These are phyloP conservation scores for Purpureocillium takamizusanense DNA, from an alignment of 2,329 filamentous ascomycete species.

Conservation along the genomic window DNA sequence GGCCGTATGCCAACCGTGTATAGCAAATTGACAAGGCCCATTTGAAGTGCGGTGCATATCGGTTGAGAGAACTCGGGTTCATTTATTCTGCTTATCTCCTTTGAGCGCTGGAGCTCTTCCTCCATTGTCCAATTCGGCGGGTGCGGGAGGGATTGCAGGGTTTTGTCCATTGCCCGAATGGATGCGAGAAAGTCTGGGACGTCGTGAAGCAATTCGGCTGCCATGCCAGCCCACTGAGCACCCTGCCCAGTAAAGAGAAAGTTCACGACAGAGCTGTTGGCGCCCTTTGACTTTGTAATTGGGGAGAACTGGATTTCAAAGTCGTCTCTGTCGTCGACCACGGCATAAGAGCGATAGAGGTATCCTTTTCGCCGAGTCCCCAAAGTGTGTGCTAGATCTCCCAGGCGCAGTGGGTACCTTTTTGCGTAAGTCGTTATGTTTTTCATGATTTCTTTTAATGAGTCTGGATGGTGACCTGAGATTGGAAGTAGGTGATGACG, in stretches of 20 bases:
- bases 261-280: conserved; percentile 8
- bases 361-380: neutral
- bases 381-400: conserved; percentile 1
- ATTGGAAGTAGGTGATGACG: no score
- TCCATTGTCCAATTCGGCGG: neutral
- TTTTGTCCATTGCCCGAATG: conserved; percentile 16
- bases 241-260: conserved; percentile 18
- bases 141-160: conserved; percentile 17
- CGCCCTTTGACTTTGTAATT: neutral
- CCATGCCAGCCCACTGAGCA: conserved; percentile 16
- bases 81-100: no score
- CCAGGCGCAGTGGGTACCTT: neutral
- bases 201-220: conserved; percentile 13
- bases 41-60: conserved; percentile 29
- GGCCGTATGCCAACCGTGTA: conserved; percentile 25
- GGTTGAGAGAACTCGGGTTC: conserved; percentile 15
- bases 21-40: conserved; percentile 25
- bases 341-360: neutral
- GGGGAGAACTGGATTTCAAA: neutral
- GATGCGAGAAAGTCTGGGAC: conserved; percentile 8
- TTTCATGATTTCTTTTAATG: no score
- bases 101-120: no score
- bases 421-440: neutral
- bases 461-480: no score
- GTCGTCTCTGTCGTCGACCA: neutral